Percentiles rank a stretch among this genome's conserved stretches.
Evolutionary conservation across 805 yeast species (phyloP).

Genomic region (Danielia reshetovae): DNA sequence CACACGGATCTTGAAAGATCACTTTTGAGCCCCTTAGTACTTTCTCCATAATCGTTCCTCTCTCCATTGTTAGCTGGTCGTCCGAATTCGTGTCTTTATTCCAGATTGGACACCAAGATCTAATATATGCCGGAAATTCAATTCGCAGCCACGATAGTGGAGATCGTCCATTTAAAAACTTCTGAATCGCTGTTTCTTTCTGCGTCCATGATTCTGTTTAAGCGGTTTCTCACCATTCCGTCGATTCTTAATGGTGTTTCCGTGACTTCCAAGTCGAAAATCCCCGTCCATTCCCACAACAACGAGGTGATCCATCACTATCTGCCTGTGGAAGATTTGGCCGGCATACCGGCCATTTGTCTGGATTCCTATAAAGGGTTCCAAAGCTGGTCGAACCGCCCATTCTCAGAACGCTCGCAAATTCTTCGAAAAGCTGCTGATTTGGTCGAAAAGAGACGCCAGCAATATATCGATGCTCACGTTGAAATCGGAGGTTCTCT

Average conservation of each 20-base stretch:
- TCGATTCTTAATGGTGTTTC: slow-evolving; percentile 10
- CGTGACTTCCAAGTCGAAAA: slow-evolving; percentile 1
- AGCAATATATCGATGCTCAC: slow-evolving; percentile 9
- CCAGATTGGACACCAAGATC: no score
- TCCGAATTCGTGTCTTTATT: no score
- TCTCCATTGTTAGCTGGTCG: no score
- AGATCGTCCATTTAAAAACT: no score
- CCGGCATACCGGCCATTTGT: slow-evolving; percentile 11
- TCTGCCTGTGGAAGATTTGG: slow-evolving; percentile 7
- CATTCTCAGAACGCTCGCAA: slow-evolving; percentile 14
- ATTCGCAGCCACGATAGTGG: no score
- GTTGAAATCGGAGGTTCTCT: slow-evolving; percentile 8
- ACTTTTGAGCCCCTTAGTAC: no score
- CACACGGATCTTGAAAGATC: no score
- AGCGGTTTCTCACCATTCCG: slow-evolving; percentile 5
- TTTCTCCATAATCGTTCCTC: no score
- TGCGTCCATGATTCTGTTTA: neutral
- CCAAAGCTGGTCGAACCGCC: slow-evolving; percentile 20
- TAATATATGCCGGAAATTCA: no score
- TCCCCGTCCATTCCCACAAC: slow-evolving; percentile 13
- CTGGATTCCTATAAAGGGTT: slow-evolving; percentile 23
- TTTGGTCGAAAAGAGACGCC: slow-evolving; percentile 10
- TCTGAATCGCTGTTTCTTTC: no score
- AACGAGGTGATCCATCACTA: slow-evolving; percentile 6
- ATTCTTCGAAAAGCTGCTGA: slow-evolving; percentile 19